Conservation (phyloP, 371 early-diverging fungal genomes). For the Dinochytrium kinnereticum region DNA sequence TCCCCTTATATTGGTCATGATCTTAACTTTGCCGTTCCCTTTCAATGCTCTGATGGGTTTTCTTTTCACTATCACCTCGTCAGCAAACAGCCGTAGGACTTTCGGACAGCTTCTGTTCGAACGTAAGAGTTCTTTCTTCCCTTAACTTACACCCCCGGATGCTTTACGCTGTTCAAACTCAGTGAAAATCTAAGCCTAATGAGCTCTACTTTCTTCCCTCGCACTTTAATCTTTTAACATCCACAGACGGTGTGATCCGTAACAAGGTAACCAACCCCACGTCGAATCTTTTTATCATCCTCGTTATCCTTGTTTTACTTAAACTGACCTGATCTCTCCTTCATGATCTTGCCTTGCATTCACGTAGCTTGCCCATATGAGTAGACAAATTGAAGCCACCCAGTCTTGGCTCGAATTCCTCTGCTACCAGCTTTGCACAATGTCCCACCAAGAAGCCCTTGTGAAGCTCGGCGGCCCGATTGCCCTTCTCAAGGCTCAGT, state of each 20-base stretch:
- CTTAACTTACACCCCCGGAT: no score
- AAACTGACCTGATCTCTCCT: neutral
- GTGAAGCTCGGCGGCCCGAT: constrained; percentile 70
- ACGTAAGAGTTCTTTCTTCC: constrained; percentile 21
- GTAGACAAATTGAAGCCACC: constrained; percentile 58
- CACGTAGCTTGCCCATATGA: constrained; percentile 47
- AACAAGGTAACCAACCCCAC: no score
- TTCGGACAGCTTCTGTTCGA: constrained; percentile 51
- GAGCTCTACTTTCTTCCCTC: no score
- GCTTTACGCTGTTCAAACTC: no score
- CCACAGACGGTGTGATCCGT: constrained; percentile 48
- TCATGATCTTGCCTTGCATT: neutral
- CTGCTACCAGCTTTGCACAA: constrained; percentile 65
- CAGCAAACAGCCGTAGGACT: constrained; percentile 45
- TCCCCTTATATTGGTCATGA: no score
- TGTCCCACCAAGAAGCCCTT: constrained; percentile 45
- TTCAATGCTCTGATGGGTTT: no score
- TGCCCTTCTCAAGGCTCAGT: constrained; percentile 64
- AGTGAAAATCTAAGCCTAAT: no score
- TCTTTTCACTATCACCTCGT: no score
- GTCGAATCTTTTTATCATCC: neutral
- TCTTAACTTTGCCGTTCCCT: no score
- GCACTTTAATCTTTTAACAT: no score
- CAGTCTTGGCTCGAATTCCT: constrained; percentile 68
- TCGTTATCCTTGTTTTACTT: neutral